These are phyloP conservation scores for Endotrypanum monterogeii DNA, from an alignment of 208 protist species.

Conservation along the genomic window DNA sequence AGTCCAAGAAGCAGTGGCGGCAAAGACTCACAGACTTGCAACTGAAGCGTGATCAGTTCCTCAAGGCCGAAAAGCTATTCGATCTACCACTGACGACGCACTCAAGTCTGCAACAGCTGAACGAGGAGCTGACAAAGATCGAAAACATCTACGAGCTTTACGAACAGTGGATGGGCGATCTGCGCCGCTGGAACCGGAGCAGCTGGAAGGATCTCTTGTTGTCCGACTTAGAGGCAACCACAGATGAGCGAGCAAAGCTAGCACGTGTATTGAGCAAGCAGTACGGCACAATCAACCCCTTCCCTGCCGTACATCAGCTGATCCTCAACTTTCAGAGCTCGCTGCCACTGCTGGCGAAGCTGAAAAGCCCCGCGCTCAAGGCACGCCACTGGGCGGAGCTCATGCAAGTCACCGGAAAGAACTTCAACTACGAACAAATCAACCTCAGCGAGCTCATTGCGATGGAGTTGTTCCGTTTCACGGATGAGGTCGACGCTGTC, in stretches of 20 bases:
- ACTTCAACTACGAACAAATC: slow-evolving; percentile 97
- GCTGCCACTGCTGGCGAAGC: slow-evolving; percentile 95
- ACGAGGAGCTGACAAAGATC: slow-evolving; percentile 88
- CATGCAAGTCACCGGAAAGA: slow-evolving; percentile 93
- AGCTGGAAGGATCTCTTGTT: slow-evolving; percentile 98
- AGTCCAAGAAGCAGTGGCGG: slow-evolving; percentile 89
- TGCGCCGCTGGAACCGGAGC: slow-evolving; percentile 95
- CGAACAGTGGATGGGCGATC: slow-evolving; percentile 87
- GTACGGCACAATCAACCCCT: slow-evolving; percentile 88
- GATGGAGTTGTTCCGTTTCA: slow-evolving; percentile 97
- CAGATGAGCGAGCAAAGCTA: slow-evolving; percentile 89
- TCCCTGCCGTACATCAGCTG: slow-evolving; percentile 88
- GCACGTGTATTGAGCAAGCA: slow-evolving; percentile 87
- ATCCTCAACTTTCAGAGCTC: slow-evolving; percentile 96
- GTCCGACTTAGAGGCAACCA: slow-evolving; percentile 93
- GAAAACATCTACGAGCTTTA: slow-evolving; percentile 95
- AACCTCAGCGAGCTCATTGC: slow-evolving; percentile 97
- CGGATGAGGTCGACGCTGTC: slow-evolving; percentile 96
- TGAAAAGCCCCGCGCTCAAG: slow-evolving; percentile 98
- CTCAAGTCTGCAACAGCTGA: slow-evolving; percentile 90
- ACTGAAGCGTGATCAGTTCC: slow-evolving; percentile 89
- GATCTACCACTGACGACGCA: slow-evolving; percentile 95
- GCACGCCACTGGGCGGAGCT: slow-evolving; percentile 97
- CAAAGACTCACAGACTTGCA: slow-evolving; percentile 73
- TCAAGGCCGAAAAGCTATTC: slow-evolving; percentile 97